These are phyloP conservation scores for Biscutella laevigata DNA, from an alignment of 441 rosid species.

Conservation along the genomic window DNA sequence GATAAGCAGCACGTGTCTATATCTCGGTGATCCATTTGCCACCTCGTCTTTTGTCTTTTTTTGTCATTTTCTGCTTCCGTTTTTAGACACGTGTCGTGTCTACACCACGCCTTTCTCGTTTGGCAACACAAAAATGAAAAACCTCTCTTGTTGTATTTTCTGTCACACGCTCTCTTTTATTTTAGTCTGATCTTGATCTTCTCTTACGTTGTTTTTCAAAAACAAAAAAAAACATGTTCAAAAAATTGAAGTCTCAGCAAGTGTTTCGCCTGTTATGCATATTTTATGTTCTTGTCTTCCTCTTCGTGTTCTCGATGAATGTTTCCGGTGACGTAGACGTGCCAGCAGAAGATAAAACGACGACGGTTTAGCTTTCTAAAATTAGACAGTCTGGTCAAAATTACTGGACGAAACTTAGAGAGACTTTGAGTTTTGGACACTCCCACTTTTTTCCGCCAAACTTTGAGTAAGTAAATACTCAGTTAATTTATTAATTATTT, in stretches of 20 bases:
- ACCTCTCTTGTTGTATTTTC: too few species aligned
- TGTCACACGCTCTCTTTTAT: too few species aligned
- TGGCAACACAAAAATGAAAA: neutral
- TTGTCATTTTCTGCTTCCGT: slow-evolving; percentile 15
- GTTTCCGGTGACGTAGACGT: slow-evolving; percentile 18
- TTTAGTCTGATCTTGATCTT: neutral
- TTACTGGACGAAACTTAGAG: slow-evolving; percentile 22
- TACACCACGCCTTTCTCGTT: slow-evolving; percentile 8
- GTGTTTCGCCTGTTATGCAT: slow-evolving; percentile 3
- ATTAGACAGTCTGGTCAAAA: slow-evolving; percentile 14
- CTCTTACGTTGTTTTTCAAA: neutral
- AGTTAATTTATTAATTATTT: neutral
- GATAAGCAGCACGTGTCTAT: slow-evolving; percentile 17
- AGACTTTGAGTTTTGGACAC: slow-evolving; percentile 21
- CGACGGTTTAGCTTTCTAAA: slow-evolving; percentile 18
- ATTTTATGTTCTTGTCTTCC: neutral
- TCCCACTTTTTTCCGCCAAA: slow-evolving; percentile 24
- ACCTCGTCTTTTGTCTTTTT: slow-evolving; percentile 6
- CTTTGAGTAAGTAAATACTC: slow-evolving; percentile 16
- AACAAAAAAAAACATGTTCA: slow-evolving; percentile 1
- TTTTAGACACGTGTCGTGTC: slow-evolving; percentile 18
- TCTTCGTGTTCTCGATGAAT: slow-evolving; percentile 2
- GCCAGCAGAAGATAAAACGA: slow-evolving; percentile 13
- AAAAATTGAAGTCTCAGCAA: neutral
- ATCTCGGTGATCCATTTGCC: slow-evolving; percentile 10